These are phyloP conservation scores for Euryodendron excelsum DNA, from an alignment of 148 eudicot genomes.

Conservation along the genomic window DNA sequence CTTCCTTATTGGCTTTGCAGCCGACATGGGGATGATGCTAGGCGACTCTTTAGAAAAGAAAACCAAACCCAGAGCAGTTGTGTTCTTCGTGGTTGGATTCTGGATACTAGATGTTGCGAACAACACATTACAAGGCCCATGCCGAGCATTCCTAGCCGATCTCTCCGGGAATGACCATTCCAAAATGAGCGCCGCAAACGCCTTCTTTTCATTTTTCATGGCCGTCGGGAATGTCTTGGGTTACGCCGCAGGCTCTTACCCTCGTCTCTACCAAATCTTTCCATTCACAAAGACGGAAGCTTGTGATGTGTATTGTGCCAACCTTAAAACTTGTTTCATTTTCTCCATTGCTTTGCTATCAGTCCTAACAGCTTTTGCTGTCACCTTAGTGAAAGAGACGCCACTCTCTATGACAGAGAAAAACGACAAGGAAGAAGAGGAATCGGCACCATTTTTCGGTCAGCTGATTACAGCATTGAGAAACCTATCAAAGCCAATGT, in stretches of 20 bases:
- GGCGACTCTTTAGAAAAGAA: conserved; percentile 43
- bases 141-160: conserved; percentile 81
- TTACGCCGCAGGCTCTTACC: conserved; percentile 71
- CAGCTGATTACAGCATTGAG: conserved; percentile 20
- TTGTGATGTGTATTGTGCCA: conserved; percentile 80
- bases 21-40: conserved; percentile 53
- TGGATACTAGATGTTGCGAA: conserved; percentile 87
- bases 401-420: background rate
- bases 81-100: conserved; percentile 66
- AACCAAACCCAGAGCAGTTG: conserved; percentile 68
- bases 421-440: background rate
- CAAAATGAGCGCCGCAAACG: conserved; percentile 49
- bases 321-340: conserved; percentile 71
- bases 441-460: conserved; percentile 1
- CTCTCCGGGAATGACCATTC: conserved; percentile 39
- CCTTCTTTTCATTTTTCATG: conserved; percentile 68
- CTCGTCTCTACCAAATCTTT: conserved; percentile 36
- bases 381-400: conserved; percentile 36
- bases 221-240: conserved; percentile 77
- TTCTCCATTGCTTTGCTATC: conserved; percentile 49
- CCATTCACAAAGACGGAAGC: conserved; percentile 64
- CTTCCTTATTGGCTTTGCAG: conserved; percentile 68
- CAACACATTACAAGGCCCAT: conserved; percentile 70
- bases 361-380: conserved; percentile 35
- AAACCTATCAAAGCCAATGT: conserved; percentile 25